Conservation (phyloP, 768 basidiomycete genomes). For the Serendipita sp. region DNA sequence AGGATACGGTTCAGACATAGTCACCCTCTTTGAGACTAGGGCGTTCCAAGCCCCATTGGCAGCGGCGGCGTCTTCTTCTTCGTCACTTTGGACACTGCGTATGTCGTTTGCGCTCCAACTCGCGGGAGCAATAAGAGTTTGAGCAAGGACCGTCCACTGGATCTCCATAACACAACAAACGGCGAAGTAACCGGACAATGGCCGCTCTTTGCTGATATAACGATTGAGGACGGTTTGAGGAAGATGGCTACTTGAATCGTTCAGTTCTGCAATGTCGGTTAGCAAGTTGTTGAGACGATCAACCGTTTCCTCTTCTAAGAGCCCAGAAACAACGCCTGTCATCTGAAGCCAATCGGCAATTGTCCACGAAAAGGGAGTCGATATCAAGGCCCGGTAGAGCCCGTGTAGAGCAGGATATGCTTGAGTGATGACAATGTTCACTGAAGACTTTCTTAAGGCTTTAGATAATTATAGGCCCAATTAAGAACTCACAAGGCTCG, state of each 20-base stretch:
- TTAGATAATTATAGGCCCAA: background rate
- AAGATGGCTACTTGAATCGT: slow-evolving; percentile 25
- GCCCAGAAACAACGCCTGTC: slow-evolving; percentile 32
- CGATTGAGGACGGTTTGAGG: slow-evolving; percentile 28
- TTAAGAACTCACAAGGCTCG: slow-evolving; percentile 32
- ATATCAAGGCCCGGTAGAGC: slow-evolving; percentile 69
- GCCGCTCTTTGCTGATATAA: slow-evolving; percentile 58
- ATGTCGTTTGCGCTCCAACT: slow-evolving; percentile 10
- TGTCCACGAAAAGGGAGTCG: slow-evolving; percentile 61
- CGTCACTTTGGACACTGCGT: slow-evolving; percentile 17
- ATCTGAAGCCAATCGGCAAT: slow-evolving; percentile 45
- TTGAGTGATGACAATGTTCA: slow-evolving; percentile 55
- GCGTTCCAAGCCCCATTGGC: slow-evolving; percentile 69
- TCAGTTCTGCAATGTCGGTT: slow-evolving; percentile 24
- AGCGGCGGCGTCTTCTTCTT: slow-evolving; percentile 50
- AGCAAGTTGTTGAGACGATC: slow-evolving; percentile 59
- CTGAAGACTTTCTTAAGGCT: slow-evolving; percentile 22
- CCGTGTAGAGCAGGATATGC: slow-evolving; percentile 72
- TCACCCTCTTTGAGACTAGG: slow-evolving; percentile 17
- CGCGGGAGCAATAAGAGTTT: slow-evolving; percentile 34
- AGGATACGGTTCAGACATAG: slow-evolving; percentile 9
- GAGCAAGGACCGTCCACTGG: slow-evolving; percentile 71
- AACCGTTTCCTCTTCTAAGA: slow-evolving; percentile 51
- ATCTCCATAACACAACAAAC: slow-evolving; percentile 81
- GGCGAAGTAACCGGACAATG: slow-evolving; percentile 72